Conservation (phyloP, 2,329 filamentous ascomycete species). For the Ophiostoma tasmaniense region DNA sequence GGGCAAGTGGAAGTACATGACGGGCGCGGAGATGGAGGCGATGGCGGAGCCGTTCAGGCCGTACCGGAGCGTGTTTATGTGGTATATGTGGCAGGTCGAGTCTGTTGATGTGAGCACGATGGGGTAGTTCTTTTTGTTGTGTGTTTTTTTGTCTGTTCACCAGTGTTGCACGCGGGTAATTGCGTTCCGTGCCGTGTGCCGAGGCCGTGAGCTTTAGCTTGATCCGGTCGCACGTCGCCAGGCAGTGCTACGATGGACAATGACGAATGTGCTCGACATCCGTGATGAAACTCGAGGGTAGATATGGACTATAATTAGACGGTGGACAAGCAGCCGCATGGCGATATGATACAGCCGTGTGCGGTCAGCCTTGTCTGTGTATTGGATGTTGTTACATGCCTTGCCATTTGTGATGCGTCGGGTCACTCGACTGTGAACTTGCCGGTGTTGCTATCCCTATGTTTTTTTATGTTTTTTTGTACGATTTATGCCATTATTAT, state of each 20-base stretch:
- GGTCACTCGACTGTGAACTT: not conserved
- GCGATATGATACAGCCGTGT: not conserved
- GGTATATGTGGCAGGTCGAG: constrained; percentile 92
- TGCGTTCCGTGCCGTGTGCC: not conserved
- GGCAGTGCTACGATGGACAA: not conserved
- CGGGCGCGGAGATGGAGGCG: constrained; percentile 82
- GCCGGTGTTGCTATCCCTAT: not conserved
- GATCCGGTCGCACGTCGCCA: not conserved
- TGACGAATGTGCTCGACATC: not conserved
- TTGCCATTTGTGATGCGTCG: not conserved
- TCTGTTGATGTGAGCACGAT: constrained; percentile 64
- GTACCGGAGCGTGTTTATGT: constrained; percentile 92
- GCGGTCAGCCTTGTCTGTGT: not conserved
- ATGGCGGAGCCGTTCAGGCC: constrained; percentile 72
- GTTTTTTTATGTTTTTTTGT: no score
- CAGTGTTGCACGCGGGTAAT: no score
- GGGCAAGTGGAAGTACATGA: constrained; percentile 94
- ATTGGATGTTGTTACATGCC: not conserved
- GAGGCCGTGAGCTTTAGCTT: not conserved
- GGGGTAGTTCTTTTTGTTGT: constrained; percentile 33
- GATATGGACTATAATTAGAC: not conserved
- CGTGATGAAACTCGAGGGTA: not conserved
- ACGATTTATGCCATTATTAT: no score
- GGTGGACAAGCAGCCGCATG: not conserved
- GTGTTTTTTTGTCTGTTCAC: no score